Evolutionary conservation across 345 rosid genomes (phyloP), one percentile per base, ranked within the genome.

Genomic region (Raphanus sativus): DNA sequence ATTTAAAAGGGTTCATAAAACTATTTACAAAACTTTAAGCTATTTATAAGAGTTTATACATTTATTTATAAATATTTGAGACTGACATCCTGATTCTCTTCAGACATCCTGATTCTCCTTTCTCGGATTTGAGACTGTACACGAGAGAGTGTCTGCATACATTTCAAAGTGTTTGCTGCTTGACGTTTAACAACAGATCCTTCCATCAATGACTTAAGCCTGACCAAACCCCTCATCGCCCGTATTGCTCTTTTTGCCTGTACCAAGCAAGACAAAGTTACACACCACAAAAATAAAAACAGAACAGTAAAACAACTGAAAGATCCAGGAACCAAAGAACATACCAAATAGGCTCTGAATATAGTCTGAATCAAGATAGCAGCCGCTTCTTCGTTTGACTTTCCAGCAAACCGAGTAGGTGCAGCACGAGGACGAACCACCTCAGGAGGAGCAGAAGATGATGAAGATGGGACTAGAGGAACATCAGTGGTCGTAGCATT

Each of bases 301-400:
- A 6, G 28, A 29, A 30, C 5, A 59, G n/a, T 56, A 40, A 28
- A 65, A 25, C 65, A 54, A 50, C 25, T 0, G 2, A 54, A 8
- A 12, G 33, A 24, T 52, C 36, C 36, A 72, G 1, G 34, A 72
- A 40, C 30, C 69, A 3, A 4, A 73, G n/a, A 21, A 61, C 83
- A 45, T 82, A 89, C 99, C 98, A 87, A 66, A 70, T 91, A 90
- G 48, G 90, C 94, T 71, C 98, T 87, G 80, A 92, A 91, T 34
- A 94, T 81, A 33, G 94, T 89, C 85, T 95, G 99, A 83, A 95
- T 91, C 83, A 83, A 84, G 77, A 92, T 87, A 7, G 97, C 98
- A n/a, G 97, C 94, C 0, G 63, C 90, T 86, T 92, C 94, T 75
- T 91, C 96, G 30, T 73, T 82, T 9, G 89, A 84, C 83, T 89